phyloP scores from a whole-genome alignment of 371 early-diverging fungal genomes.

The Amoeboradix gromovi region DNA sequence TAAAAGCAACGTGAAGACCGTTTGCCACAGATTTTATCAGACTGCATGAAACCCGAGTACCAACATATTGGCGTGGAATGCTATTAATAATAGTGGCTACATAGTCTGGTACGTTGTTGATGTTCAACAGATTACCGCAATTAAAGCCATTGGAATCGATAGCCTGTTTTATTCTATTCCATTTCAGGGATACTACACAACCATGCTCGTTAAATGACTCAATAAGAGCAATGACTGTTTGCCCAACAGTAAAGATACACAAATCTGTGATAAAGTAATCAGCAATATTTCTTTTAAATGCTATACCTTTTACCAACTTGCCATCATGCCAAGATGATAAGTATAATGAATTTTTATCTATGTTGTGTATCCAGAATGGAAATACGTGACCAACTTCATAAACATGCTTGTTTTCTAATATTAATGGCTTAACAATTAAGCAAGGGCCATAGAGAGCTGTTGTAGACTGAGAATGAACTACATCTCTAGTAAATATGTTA shows the following conservation, averaged over 20 bases:
- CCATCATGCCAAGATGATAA: not conserved
- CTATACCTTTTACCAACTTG: not conserved
- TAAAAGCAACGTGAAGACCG: not conserved
- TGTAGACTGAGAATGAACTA: not conserved
- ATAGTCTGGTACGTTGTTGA: not conserved
- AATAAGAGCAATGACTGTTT: not conserved
- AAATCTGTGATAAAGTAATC: not conserved
- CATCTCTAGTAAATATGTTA: not conserved
- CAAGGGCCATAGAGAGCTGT: not conserved
- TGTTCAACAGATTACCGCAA: not conserved
- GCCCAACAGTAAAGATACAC: not conserved
- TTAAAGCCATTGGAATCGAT: not conserved
- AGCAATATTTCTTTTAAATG: not conserved
- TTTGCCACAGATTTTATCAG: not conserved
- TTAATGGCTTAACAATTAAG: not conserved
- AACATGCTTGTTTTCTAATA: not conserved
- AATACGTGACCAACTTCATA: not conserved
- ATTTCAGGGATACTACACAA: not conserved
- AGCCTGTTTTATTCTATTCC: not conserved
- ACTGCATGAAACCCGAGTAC: not conserved
- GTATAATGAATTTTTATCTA: not conserved
- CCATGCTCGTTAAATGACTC: not conserved
- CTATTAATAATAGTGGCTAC: not conserved
- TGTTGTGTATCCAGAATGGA: not conserved
- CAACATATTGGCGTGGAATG: not conserved